Evolutionary conservation across 306 rosid species (phyloP), one percentile per base, ranked within the genome.

Genomic region (Aeschynomene evenia): DNA sequence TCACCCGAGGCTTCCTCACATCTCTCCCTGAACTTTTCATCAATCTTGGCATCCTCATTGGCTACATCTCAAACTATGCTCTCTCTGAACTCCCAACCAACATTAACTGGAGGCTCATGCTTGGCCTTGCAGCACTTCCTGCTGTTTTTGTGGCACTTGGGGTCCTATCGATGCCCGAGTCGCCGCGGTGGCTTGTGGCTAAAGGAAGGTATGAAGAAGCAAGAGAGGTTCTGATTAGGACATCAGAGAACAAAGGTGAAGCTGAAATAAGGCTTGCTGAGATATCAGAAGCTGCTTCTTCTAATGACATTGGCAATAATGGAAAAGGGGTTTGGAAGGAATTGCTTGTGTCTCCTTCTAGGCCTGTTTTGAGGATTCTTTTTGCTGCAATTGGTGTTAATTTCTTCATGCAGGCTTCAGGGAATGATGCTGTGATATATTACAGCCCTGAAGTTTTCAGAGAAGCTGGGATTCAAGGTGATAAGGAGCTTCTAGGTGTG

Each of bases 371-470:
- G 0, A 75, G 88, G 46, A 89, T 87, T 74, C 80, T 92, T 2
- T 51, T 89, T 9, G 86, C 92, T 1, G 94, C 95, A 2, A 66
- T 92, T 23, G 98, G 96, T 28, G 82, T 92, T 31, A 89, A 92
- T 58, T 89, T 92, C 54, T 92, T 92, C 74, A 92, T 92, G 98
- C 96, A 92, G 66, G 98, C 98, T 36, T 89, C 95, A 9, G 98
- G 96, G 51, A 92, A 92, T 80, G 96, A 92, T 78, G 98, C 90
- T 45, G 95, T 92, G n/a, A 78, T 92, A n/a, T 92, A 89, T 18
- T 89, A 92, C 33, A 70, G 83, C 26, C 94, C 96, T 0, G 86
- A 87, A 42, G 92, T 92, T n/a, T 89, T 92, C 48, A 81, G 36
- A 42, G 85, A 86, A 6, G 92, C 95, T 3, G 98, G 96, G 34